These are phyloP conservation scores for Quercus bicolor DNA, from an alignment of 306 rosid species.

Conservation along the genomic window DNA sequence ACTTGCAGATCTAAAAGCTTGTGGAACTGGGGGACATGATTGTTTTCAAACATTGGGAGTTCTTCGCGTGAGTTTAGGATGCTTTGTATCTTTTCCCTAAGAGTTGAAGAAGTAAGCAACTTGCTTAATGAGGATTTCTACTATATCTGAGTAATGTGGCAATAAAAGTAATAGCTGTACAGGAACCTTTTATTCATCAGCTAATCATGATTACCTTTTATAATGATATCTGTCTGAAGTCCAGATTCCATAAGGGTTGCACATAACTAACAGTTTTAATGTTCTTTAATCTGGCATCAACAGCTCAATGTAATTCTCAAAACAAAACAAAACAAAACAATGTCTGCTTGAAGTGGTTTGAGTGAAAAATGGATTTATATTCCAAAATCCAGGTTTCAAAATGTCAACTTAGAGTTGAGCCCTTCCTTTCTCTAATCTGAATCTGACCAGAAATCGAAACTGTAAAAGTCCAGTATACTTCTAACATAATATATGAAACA, in stretches of 20 bases:
- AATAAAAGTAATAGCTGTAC: not conserved
- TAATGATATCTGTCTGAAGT: not conserved
- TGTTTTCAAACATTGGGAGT: slow-evolving; percentile 74
- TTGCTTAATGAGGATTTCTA: slow-evolving; percentile 6
- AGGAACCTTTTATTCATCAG: not conserved
- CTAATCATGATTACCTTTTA: not conserved
- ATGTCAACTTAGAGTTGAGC: not conserved
- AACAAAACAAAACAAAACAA: not conserved
- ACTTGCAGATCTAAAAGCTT: slow-evolving; percentile 63
- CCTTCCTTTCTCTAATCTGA: not conserved
- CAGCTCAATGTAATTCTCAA: not conserved
- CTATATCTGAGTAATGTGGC: not conserved
- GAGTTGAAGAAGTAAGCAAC: not conserved
- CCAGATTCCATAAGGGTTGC: not conserved
- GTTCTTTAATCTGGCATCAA: not conserved
- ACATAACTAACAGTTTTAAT: not conserved
- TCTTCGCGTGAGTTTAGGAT: slow-evolving; percentile 84
- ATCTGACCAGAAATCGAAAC: not conserved
- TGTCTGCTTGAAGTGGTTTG: no score
- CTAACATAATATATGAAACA: not conserved
- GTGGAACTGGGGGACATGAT: slow-evolving; percentile 60
- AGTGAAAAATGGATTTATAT: not conserved
- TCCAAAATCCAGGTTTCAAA: not conserved
- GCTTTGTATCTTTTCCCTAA: slow-evolving; percentile 61
- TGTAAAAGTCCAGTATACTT: not conserved